Evolutionary conservation across 2,329 filamentous ascomycete species (phyloP).

Genomic region (Basipetospora chlamydospora): DNA sequence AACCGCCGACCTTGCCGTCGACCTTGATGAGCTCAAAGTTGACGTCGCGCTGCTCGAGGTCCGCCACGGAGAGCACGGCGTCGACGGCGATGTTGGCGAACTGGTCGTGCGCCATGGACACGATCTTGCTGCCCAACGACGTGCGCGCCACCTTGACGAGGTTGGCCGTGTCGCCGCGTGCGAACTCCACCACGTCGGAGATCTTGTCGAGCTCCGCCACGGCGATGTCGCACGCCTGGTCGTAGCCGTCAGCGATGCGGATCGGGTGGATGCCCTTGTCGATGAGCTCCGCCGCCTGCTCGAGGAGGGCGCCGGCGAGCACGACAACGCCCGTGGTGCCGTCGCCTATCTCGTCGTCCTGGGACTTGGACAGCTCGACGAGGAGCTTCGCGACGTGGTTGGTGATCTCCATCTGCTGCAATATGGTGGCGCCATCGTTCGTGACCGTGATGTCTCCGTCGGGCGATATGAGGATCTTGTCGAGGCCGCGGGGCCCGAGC

Average conservation of each 20-base stretch:
- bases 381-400: conserved; percentile 97
- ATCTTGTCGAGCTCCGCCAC: conserved; percentile 86
- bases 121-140: conserved; percentile 94
- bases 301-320: conserved; percentile 80
- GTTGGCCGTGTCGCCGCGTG: conserved; percentile 65
- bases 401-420: conserved; percentile 96
- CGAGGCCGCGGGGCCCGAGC: conserved; percentile 83
- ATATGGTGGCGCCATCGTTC: conserved; percentile 95
- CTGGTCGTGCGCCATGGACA: conserved; percentile 96
- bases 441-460: conserved; percentile 99
- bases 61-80: conserved; percentile 89
- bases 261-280: conserved; percentile 99
- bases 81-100: conserved; percentile 96
- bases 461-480: conserved; percentile 97
- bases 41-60: conserved; percentile 90
- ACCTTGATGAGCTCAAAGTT: conserved; percentile 99
- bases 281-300: conserved; percentile 94
- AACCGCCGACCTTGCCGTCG: conserved; percentile 90
- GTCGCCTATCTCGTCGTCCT: conserved; percentile 97
- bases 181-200: conserved; percentile 80
- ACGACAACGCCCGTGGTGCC: conserved; percentile 97
- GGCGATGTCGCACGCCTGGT: conserved; percentile 93
- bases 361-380: conserved; percentile 93
- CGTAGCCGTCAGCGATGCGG: conserved; percentile 94
- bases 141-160: conserved; percentile 91